phyloP scores from a whole-genome alignment of 2,329 filamentous ascomycete species.

The Chalaropsis thielavioides region DNA sequence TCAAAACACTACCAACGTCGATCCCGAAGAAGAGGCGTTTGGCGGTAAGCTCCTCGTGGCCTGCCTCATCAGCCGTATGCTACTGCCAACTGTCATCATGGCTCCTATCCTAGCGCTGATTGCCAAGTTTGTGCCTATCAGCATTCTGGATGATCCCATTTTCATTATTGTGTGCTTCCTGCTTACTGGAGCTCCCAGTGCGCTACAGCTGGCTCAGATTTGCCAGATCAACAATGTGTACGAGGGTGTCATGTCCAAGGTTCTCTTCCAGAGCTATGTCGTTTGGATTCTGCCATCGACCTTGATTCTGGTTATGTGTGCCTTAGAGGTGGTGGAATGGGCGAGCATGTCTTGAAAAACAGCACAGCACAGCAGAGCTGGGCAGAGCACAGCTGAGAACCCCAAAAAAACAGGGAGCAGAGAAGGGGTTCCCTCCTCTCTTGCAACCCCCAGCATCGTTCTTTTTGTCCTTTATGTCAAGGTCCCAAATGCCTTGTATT shows the following conservation, averaged over 20 bases:
- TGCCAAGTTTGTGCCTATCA: slow-evolving; percentile 82
- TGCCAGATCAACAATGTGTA: slow-evolving; percentile 97
- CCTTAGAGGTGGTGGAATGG: slow-evolving; percentile 88
- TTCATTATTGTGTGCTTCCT: slow-evolving; percentile 97
- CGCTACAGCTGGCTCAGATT: slow-evolving; percentile 89
- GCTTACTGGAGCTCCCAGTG: slow-evolving; percentile 82
- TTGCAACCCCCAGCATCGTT: not conserved
- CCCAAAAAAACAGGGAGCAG: not conserved
- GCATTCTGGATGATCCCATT: slow-evolving; percentile 92
- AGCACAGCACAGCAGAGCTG: not conserved
- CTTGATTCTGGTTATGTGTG: slow-evolving; percentile 75
- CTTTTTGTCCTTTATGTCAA: not conserved
- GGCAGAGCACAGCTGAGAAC: not conserved
- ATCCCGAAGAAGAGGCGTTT: slow-evolving; percentile 54
- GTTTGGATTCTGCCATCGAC: slow-evolving; percentile 95
- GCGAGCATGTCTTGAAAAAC: slow-evolving; percentile 30
- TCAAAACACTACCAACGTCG: slow-evolving; percentile 48
- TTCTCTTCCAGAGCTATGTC: slow-evolving; percentile 79
- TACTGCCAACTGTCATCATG: slow-evolving; percentile 84
- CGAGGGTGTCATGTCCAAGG: slow-evolving; percentile 81
- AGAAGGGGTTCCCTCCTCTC: not conserved
- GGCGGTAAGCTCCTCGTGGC: slow-evolving; percentile 71
- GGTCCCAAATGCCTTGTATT: not conserved
- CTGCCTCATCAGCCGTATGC: slow-evolving; percentile 75
- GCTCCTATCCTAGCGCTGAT: slow-evolving; percentile 72